phyloP scores from a whole-genome alignment of 1,284 basidiomycete species.

The Papiliotrema flavescens region DNA sequence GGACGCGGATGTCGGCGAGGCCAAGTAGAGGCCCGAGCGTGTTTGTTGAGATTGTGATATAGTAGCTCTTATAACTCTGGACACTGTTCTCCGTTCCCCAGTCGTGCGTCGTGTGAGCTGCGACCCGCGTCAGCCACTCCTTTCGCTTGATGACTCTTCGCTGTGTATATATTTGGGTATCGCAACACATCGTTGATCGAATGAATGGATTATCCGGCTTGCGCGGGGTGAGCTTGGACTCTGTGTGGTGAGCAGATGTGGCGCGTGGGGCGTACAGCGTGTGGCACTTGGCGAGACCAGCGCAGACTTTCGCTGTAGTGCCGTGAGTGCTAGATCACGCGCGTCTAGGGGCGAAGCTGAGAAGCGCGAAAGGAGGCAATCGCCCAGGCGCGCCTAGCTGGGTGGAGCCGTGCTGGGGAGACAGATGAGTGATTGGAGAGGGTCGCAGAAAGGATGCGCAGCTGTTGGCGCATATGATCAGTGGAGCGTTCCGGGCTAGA shows the following conservation, averaged over 20 bases:
- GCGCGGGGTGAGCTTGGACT: not conserved
- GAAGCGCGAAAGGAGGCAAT: too few relatives aligned
- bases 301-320: not conserved
- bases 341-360: not conserved
- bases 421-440: too few relatives aligned
- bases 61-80: not conserved
- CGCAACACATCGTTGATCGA: not conserved
- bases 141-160: not conserved
- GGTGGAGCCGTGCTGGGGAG: too few relatives aligned
- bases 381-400: too few relatives aligned
- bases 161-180: not conserved
- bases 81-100: not conserved
- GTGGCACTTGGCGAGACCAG: not conserved
- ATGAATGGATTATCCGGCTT: not conserved
- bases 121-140: too few relatives aligned
- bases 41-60: not conserved
- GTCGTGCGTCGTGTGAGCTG: not conserved
- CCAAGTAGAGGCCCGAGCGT: not conserved
- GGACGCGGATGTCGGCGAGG: slow-evolving; percentile 8
- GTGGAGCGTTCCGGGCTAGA: too few relatives aligned
- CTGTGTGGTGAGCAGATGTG: not conserved
- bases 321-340: not conserved
- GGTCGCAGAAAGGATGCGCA: too few relatives aligned
- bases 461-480: too few relatives aligned
- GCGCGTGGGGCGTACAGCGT: not conserved